Evolutionary conservation across 768 basidiomycete species (phyloP), one percentile per base, ranked within the genome.

Genomic region (Tephrocybe sp.): DNA sequence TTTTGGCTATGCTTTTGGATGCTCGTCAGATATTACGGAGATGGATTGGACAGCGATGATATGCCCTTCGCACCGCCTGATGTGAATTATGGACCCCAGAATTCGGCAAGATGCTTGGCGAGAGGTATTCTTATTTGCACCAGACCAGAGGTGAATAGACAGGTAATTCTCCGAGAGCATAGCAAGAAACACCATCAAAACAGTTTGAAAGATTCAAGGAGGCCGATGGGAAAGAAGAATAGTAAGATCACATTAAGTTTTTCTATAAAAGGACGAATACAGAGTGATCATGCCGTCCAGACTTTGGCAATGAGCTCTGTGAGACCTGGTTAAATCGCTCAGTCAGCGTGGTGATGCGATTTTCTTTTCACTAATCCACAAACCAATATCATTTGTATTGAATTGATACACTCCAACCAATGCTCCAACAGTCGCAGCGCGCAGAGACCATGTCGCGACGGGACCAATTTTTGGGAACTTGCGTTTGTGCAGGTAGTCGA

Each of bases 311-410:
- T 83, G 49, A 94, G 72, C 69, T 97, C 92, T 6, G 90, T 91
- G 45, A 94, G 68, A 59, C 93, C 93, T 94, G 23, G 16, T 23
- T 42, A 19, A 21, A 42, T 11, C 33, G 25, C 25, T 38, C 33
- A n/a, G 23, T 47, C 13, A 34, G 24, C 9, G 15, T 40, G 43
- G 30, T 5, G 12, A 47, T 29, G 27, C 11, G 27, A 11, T 11
- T 29, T 5, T 5, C 5, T 5, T 11, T 29, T n/a, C 45, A 9
- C 31, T 7, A 25, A 24, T 9, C 39, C 7, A 76, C 89, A 57
- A 58, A 97, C 97, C 94, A 55, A 99, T 84, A 64, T 98, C 95
- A 64, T 95, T 93, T 36, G 97, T 97, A 74, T 98, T 97, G 76
- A 98, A 97, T 68, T 97, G 88, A 73, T 97, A 99, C 5, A 97